Evolutionary conservation across 768 basidiomycete genomes (phyloP).

Genomic region (Pulveroboletus frians): DNA sequence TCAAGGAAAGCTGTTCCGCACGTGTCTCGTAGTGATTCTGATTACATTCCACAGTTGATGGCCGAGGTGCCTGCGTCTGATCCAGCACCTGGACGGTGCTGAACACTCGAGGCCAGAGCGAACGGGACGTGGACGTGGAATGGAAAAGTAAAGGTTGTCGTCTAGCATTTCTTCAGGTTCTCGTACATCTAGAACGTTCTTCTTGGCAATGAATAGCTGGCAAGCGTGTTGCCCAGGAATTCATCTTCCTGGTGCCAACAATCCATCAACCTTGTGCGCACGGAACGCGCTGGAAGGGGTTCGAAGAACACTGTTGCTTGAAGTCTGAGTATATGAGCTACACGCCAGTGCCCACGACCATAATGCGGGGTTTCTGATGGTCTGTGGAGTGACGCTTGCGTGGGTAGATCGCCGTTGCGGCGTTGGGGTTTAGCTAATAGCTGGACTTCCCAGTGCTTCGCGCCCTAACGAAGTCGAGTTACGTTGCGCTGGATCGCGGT

Average conservation of each 20-base stretch:
- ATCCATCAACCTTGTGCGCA: conserved; percentile 18
- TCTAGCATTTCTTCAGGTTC: conserved; percentile 8
- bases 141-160: background rate
- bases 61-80: conserved; percentile 35
- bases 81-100: conserved; percentile 34
- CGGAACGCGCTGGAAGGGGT: background rate
- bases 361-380: conserved; percentile 6
- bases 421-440: background rate
- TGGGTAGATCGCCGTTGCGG: conserved; percentile 16
- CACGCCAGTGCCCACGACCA: background rate
- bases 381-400: conserved; percentile 3
- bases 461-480: background rate
- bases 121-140: background rate
- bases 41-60: conserved; percentile 48
- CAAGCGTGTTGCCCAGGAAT: conserved; percentile 13
- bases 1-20: conserved; percentile 42
- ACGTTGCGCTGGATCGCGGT: background rate
- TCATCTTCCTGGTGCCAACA: conserved; percentile 9
- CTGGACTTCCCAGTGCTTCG: background rate
- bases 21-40: conserved; percentile 5
- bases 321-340: background rate
- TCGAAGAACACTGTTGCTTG: background rate
- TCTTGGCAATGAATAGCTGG: conserved; percentile 12
- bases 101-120: conserved; percentile 6
- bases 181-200: conserved; percentile 8